Base-by-base conservation (phyloP, 1,139 yeast genomes). In the Blastobotrys arbuscula region DNA sequence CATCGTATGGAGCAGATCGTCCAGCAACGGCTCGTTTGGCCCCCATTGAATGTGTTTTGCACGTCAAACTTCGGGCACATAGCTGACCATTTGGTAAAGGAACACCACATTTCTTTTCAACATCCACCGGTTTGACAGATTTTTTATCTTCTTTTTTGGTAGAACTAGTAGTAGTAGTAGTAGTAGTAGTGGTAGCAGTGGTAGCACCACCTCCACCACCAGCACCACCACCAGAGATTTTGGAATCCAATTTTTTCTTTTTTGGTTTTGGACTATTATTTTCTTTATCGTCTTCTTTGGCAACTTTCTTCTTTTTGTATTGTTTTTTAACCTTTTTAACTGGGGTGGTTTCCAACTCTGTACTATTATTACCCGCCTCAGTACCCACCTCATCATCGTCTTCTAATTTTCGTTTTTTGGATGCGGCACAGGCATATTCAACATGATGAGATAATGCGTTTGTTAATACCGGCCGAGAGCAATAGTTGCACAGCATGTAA, bases 41-140 rank as follows among this genome's bases (percentile, higher is more conserved):
- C 24, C 97, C 97, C 97, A 92, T 90, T 0, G 97, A 87, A 67
- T 92, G 98, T 0, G 97, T 89, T 64, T 92, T 92, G 74, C 98
- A 92, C 0, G 98, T 92, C 54, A 92, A 73, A 0, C 97, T 88
- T 49, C 98, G 76, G 6, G 97, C 96, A 74, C 98, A 92, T 59
- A 81, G 81, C 0, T 95, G 95, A 10, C 97, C 97, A 54, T 84
- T 84, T 0, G 96, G 89, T 52, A 92, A 69, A 2, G 90, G 87
- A 7, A 92, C 98, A 65, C 98, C 98, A 74, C 98, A 92, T 67
- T 92, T 97, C 56, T 79, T 83, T 64, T 92, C 97, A 40, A 92
- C 95, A 66, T 92, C 96, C 37, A 90, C 95, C 0, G 90, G 87
- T 2, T 88, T 92, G 57, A 84, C 84, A 39, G 77, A 74, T 15